Base-by-base conservation (phyloP, 164 flowering plant species). In the Pachysandra terminalis region DNA sequence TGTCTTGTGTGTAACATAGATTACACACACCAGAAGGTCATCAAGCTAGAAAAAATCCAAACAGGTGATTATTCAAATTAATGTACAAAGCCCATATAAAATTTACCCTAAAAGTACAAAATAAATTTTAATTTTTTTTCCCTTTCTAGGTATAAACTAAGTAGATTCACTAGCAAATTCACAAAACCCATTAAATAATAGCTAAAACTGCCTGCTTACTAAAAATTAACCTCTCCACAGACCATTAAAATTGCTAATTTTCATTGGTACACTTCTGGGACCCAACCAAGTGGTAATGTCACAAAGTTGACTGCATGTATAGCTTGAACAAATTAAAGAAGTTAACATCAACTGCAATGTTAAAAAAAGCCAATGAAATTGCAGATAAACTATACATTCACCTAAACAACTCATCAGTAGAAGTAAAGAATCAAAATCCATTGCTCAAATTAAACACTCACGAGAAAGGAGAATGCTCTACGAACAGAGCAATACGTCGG, bases 381-480 rank as follows among this genome's bases (percentile, higher is more conserved):
- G 27, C 32, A 48, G 17, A 16, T 16, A 35, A 19, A 63, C 22
- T n/a, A 40, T 10, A 40, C 5, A 40, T 40, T 40, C 45, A 40
- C 45, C 10, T 40, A 10, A 40, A 5, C n/a, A 3, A 32, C 4
- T 10, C 51, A 10, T 63, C 9, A 13, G 15, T 16, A 48, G 48
- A n/a, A 19, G 22, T 1, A 61, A 40, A 27, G 0, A 27, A 58
- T 27, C 3, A 6, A 52, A 35, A 67, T 19, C 53, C 40, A 55
- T 28, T 7, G 15, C 37, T 41, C 26, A 71, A 49, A 49, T 58
- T 0, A 66, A 35, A 57, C n/a, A 81, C 96, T 87, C 79, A 95
- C 98, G 96, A 81, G 68, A 95, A 95, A n/a, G 98, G 98, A 28
- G 98, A 95, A 66, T 97, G 98, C 83, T 91, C 97, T 19, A 95